phyloP scores from a whole-genome alignment of 441 rosid genomes.

The Pelargonium australe region DNA sequence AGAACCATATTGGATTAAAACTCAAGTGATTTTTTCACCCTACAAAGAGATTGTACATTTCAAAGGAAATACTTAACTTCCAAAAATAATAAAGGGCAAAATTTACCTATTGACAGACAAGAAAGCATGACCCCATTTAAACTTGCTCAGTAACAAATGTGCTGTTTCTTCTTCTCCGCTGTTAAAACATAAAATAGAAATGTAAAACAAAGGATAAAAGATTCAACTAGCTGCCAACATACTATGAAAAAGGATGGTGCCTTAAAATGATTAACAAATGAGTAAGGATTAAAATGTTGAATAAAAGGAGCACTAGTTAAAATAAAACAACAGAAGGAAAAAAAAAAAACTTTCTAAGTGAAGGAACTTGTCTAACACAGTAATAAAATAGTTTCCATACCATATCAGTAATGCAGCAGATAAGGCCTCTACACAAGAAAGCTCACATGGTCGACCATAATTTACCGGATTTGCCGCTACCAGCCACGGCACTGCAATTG shows the following conservation, averaged over 20 bases:
- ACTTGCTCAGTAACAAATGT: slow-evolving; percentile 70
- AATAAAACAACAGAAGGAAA: no score
- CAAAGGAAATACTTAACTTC: neutral
- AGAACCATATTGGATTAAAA: neutral
- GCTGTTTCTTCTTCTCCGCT: slow-evolving; percentile 90
- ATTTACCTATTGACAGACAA: slow-evolving; percentile 75
- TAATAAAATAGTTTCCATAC: slow-evolving; percentile 14
- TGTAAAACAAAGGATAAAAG: neutral
- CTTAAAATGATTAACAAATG: no score
- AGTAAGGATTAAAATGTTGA: no score
- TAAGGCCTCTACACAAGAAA: slow-evolving; percentile 90
- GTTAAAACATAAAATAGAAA: slow-evolving; percentile 20
- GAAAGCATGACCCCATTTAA: slow-evolving; percentile 98
- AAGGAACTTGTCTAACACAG: no score
- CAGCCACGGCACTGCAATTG: slow-evolving; percentile 84
- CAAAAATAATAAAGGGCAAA: neutral
- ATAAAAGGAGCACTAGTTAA: no score
- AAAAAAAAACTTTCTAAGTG: no score
- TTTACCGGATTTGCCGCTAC: slow-evolving; percentile 98
- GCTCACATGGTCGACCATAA: slow-evolving; percentile 88
- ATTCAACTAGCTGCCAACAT: no score
- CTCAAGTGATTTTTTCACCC: neutral
- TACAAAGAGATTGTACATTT: neutral
- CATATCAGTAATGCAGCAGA: slow-evolving; percentile 87
- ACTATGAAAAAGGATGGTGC: no score